These are phyloP conservation scores for Suhomyces chickasaworum DNA, from an alignment of 1,139 yeast species.

Conservation along the genomic window DNA sequence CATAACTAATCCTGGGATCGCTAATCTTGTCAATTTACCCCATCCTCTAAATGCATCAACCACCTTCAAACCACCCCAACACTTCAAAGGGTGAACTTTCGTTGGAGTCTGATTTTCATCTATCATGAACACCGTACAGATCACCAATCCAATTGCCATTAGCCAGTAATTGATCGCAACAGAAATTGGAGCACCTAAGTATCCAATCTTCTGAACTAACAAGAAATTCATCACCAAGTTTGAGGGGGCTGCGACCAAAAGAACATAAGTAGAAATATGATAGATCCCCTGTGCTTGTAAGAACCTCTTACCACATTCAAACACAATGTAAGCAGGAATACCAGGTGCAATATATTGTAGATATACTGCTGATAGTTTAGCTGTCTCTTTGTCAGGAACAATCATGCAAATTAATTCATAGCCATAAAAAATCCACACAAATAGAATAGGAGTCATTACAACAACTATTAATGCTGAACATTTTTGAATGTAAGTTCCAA, in stretches of 20 bases:
- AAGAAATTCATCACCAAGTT: slow-evolving; percentile 51
- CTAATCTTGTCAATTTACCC: slow-evolving; percentile 49
- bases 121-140: slow-evolving; percentile 41
- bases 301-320: slow-evolving; percentile 57
- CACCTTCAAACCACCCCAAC: slow-evolving; percentile 34
- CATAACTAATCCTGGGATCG: slow-evolving; percentile 75
- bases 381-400: slow-evolving; percentile 52
- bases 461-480: slow-evolving; percentile 54
- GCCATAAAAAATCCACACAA: slow-evolving; percentile 53
- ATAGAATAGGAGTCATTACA: slow-evolving; percentile 52
- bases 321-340: slow-evolving; percentile 55
- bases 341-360: slow-evolving; percentile 53
- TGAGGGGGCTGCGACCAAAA: slow-evolving; percentile 55
- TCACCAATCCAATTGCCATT: slow-evolving; percentile 51
- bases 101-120: slow-evolving; percentile 43
- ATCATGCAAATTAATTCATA: slow-evolving; percentile 37
- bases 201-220: slow-evolving; percentile 47
- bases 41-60: slow-evolving; percentile 44
- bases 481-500: slow-evolving; percentile 56
- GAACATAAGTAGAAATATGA: slow-evolving; percentile 53
- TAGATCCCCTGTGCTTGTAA: slow-evolving; percentile 57
- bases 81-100: slow-evolving; percentile 42
- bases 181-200: slow-evolving; percentile 60
- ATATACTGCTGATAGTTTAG: slow-evolving; percentile 53
- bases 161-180: slow-evolving; percentile 59